Base-by-base conservation (phyloP, 768 basidiomycete species). In the Amanita polypyramis region DNA sequence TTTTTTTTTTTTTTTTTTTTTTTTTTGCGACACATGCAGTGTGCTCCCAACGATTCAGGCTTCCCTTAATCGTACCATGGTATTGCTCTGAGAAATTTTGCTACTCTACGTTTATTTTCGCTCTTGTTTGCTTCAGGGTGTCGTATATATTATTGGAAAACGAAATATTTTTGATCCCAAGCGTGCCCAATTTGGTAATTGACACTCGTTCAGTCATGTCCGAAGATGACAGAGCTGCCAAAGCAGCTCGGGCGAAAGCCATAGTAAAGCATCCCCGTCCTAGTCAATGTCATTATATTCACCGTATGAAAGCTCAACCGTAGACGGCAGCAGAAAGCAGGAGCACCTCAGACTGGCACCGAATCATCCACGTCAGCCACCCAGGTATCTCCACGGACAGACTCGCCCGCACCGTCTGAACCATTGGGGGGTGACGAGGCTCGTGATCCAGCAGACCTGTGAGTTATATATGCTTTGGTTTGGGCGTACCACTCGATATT, bases 221-320 rank as follows among this genome's bases (percentile, higher is more conserved):
- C 20, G 87, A 87, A 56, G 79, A 81, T 51, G 89, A 91, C 52
- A 77, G 88, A 52, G 85, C 85, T 45, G 79, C 77, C 12, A 89
- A 85, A 65, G 77, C 88, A 47, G 89, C 89, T 2, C 77, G 89
- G 52, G 89, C 85, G 47, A 87, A 85, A 63, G 87, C 85, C 42
- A 59, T 92, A 77, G 89, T 90, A 61, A 50, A 74, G 63, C 19
- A 43, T 37, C 33, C 49, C 49, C 17, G 43, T 36, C 40, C 23
- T 35, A 20, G 40, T 38, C 27, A 45, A n/a, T 38, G 47, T 20
- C 49, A 36, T 35, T 32, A 39, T 41, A 41, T 25, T 52, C 45
- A 54, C 40, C 25, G 25, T 42, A 27, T 15, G 40, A 39, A 63
- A 90, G 86, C 73, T 90, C 61, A 87, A 89, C 73, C 87, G 85